Conservation (phyloP, 345 rosid species). For the Schrenkiella parvula region DNA sequence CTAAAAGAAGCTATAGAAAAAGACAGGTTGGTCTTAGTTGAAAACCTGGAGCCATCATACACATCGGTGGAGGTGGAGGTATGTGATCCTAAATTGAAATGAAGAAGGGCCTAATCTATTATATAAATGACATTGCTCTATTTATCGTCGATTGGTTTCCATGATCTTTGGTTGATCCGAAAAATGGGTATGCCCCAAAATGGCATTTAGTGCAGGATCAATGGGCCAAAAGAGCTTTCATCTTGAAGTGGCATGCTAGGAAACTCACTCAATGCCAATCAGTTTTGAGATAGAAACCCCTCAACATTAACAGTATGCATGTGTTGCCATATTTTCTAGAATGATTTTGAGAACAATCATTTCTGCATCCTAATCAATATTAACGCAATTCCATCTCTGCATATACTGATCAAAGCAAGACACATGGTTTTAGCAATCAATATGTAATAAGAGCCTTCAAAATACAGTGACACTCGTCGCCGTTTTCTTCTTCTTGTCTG, state of each 20-base stretch:
- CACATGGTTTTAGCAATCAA: background rate
- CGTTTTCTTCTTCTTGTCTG: slow-evolving; percentile 10
- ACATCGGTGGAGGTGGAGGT: slow-evolving; percentile 62
- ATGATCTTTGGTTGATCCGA: background rate
- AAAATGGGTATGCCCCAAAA: background rate
- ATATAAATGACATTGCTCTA: background rate
- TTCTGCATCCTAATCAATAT: background rate
- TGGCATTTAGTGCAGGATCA: background rate
- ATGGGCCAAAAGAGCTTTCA: slow-evolving; percentile 1
- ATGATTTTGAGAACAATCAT: background rate
- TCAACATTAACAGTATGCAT: background rate
- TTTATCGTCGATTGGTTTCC: no score
- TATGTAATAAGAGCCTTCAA: background rate
- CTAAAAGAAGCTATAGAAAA: slow-evolving; percentile 34
- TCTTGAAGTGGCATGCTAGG: background rate
- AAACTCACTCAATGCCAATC: background rate
- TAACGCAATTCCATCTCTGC: background rate
- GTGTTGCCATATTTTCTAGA: background rate
- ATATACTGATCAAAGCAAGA: background rate
- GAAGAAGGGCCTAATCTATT: background rate
- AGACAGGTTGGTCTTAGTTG: slow-evolving; percentile 40
- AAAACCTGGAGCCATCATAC: slow-evolving; percentile 54
- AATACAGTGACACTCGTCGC: background rate
- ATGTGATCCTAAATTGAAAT: slow-evolving; percentile 6
- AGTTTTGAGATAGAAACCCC: background rate